Percentiles rank a stretch among this genome's conserved stretches.
Conservation (phyloP, 208 protist species). For the Trypanosoma avium region DNA sequence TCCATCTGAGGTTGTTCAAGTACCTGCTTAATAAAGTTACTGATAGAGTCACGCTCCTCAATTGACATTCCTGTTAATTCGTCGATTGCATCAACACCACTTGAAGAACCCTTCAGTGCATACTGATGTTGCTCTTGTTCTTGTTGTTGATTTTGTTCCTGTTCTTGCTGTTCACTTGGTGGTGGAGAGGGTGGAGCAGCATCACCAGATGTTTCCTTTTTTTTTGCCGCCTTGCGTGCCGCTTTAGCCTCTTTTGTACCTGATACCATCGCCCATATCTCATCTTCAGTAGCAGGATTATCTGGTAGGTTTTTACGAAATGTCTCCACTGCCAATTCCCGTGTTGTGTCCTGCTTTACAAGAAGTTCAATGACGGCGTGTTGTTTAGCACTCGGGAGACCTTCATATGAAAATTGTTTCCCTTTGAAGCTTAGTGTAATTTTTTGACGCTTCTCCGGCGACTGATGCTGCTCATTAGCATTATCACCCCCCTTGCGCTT, state of each 20-base stretch:
- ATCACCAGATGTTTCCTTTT: slow-evolving; percentile 7
- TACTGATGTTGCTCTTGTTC: slow-evolving; percentile 14
- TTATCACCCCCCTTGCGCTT: slow-evolving; percentile 18
- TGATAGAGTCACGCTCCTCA: slow-evolving; percentile 63
- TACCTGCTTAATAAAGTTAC: slow-evolving; percentile 78
- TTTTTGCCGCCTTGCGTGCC: slow-evolving; percentile 25
- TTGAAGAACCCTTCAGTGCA: background rate
- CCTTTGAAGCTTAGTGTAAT: slow-evolving; percentile 65
- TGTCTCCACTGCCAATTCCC: slow-evolving; percentile 50
- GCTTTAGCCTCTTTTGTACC: slow-evolving; percentile 34
- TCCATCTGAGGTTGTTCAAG: slow-evolving; percentile 54
- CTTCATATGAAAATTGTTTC: slow-evolving; percentile 74
- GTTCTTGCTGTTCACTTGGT: background rate
- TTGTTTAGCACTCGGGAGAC: slow-evolving; percentile 60
- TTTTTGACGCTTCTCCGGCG: slow-evolving; percentile 52
- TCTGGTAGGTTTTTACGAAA: slow-evolving; percentile 71
- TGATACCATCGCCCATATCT: slow-evolving; percentile 57
- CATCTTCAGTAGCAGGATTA: slow-evolving; percentile 36
- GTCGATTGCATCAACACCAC: slow-evolving; percentile 35
- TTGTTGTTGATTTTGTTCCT: slow-evolving; percentile 26
- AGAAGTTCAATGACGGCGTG: slow-evolving; percentile 74
- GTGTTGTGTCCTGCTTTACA: slow-evolving; percentile 61
- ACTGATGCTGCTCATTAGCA: slow-evolving; percentile 1
- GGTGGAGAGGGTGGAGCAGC: background rate
- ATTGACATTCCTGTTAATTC: slow-evolving; percentile 56